Evolutionary conservation across 805 yeast genomes (phyloP).

Genomic region (Ogataea saltuana): DNA sequence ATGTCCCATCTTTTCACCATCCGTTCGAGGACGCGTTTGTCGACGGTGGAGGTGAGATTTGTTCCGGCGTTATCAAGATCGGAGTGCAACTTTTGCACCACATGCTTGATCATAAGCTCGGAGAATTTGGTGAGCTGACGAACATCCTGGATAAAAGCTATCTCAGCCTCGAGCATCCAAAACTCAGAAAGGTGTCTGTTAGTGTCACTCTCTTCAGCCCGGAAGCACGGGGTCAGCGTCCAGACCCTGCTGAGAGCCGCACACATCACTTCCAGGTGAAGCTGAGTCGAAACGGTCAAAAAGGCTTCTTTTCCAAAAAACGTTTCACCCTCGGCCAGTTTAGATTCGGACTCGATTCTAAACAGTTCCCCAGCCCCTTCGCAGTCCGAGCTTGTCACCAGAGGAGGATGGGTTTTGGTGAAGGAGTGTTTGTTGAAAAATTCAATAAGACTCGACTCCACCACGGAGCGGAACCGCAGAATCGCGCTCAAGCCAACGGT

Average conservation of each 20-base stretch:
- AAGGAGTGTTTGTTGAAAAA: conserved; percentile 60
- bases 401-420: conserved; percentile 79
- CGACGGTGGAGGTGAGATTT: conserved; percentile 41
- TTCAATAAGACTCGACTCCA: conserved; percentile 53
- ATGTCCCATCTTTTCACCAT: conserved; percentile 59
- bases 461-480: conserved; percentile 68
- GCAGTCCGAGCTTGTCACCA: conserved; percentile 87
- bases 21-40: conserved; percentile 38
- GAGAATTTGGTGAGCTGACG: conserved; percentile 62
- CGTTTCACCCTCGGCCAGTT: conserved; percentile 22
- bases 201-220: conserved; percentile 93
- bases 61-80: conserved; percentile 31
- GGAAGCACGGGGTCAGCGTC: conserved; percentile 87
- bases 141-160: conserved; percentile 63
- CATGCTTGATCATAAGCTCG: conserved; percentile 66
- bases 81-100: conserved; percentile 37
- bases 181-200: conserved; percentile 90
- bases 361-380: conserved; percentile 98
- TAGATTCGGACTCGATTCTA: conserved; percentile 42
- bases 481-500: conserved; percentile 65
- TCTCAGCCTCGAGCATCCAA: conserved; percentile 97
- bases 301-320: conserved; percentile 71
- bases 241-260: conserved; percentile 78
- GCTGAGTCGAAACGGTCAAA: conserved; percentile 87
- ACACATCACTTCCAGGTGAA: conserved; percentile 82